A percentile compares a stretch with the other conserved stretches of the same genome.
phyloP scores from a whole-genome alignment of 164 flowering plant species.

The Macadamia tetraphylla region DNA sequence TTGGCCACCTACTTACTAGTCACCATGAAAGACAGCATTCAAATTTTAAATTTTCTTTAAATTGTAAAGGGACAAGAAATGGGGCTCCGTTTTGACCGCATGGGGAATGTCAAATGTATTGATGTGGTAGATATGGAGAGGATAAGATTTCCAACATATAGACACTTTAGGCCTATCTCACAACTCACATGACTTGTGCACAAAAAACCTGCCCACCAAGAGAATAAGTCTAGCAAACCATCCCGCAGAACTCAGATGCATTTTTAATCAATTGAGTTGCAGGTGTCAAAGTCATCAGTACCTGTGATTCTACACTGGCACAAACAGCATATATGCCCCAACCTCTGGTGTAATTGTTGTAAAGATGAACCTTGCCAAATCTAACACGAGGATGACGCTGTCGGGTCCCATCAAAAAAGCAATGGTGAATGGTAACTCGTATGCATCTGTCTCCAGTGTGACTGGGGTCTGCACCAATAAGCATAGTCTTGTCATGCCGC shows the following conservation, averaged over 20 bases:
- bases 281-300: conserved; percentile 10
- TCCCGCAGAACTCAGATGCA: neutral
- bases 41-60: no score
- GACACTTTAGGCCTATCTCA: neutral
- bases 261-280: neutral
- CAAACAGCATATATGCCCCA: conserved; percentile 94
- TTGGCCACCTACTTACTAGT: no score
- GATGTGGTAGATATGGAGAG: no score
- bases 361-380: conserved; percentile 78
- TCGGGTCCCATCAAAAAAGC: conserved; percentile 78
- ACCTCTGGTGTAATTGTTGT: conserved; percentile 76
- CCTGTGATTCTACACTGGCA: conserved; percentile 90
- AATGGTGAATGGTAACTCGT: conserved; percentile 79
- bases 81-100: no score
- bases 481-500: conserved; percentile 73
- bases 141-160: no score
- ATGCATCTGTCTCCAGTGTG: conserved; percentile 71
- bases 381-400: conserved; percentile 90
- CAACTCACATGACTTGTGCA: neutral
- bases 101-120: no score
- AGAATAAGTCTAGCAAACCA: neutral
- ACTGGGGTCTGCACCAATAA: conserved; percentile 74
- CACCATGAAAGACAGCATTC: no score
- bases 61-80: no score
- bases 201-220: neutral